Evolutionary conservation across 1,284 basidiomycete genomes (phyloP).

Genomic region (Tetrapyrgos nigripes): DNA sequence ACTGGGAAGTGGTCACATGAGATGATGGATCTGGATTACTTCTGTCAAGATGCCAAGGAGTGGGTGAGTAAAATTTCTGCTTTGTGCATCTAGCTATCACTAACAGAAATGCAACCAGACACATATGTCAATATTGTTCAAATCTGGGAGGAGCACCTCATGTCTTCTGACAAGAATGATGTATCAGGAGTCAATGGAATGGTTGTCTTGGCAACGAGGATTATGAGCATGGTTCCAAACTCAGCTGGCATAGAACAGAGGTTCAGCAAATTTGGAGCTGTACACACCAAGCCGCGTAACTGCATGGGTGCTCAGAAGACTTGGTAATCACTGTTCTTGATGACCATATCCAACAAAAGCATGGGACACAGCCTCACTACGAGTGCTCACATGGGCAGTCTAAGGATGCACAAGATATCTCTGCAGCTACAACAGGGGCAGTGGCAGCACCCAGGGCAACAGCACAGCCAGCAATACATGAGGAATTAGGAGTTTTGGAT

Average conservation of each 20-base stretch:
- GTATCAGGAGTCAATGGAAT: conserved; percentile 7
- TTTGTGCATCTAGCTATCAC: not conserved
- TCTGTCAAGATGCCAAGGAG: not conserved
- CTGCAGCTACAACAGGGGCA: too few species aligned
- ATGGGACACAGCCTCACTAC: not conserved
- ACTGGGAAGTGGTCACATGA: conserved; percentile 2
- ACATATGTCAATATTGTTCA: conserved; percentile 1
- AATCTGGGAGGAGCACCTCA: conserved; percentile 1
- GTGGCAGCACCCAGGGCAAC: too few species aligned
- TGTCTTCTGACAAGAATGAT: too few species aligned
- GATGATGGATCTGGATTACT: not conserved
- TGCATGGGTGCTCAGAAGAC: conserved; percentile 18
- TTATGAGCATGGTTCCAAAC: conserved; percentile 28
- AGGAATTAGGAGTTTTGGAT: too few species aligned
- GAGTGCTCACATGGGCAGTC: not conserved
- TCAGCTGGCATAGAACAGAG: conserved; percentile 24
- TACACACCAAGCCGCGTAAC: conserved; percentile 24
- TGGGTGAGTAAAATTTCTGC: not conserved
- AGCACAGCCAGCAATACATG: too few species aligned
- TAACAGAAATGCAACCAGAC: not conserved
- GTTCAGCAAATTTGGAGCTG: conserved; percentile 26
- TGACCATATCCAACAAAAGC: not conserved
- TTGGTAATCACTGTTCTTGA: conserved; percentile 10
- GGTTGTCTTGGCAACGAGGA: conserved; percentile 20
- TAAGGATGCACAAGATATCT: not conserved